phyloP scores from a whole-genome alignment of 2,329 filamentous ascomycete genomes.

The Teratosphaeriaceae sp. region DNA sequence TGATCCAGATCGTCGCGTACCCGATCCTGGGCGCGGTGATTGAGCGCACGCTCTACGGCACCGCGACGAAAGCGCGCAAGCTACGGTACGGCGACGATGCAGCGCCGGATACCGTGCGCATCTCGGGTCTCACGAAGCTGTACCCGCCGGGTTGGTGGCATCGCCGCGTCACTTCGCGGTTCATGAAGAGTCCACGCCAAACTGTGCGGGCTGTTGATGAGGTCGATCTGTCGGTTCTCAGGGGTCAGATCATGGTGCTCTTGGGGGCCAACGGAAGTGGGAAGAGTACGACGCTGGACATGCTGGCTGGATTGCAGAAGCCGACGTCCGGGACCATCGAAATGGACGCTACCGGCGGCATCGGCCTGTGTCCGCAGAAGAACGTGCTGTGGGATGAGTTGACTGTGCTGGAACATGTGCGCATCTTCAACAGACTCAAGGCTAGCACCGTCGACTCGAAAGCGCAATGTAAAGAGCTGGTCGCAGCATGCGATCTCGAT shows the following conservation, averaged over 20 bases:
- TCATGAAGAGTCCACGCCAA: conserved; percentile 47
- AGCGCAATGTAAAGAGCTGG: conserved; percentile 55
- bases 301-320: conserved; percentile 74
- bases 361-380: conserved; percentile 86
- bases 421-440: conserved; percentile 79
- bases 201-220: conserved; percentile 73
- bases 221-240: conserved; percentile 62
- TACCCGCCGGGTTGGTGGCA: conserved; percentile 60
- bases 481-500: conserved; percentile 65
- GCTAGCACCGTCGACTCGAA: conserved; percentile 56
- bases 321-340: conserved; percentile 70
- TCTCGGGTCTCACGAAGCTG: conserved; percentile 69
- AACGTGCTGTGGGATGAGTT: conserved; percentile 91
- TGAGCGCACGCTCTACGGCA: conserved; percentile 70
- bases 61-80: conserved; percentile 51
- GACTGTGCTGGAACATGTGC: conserved; percentile 77
- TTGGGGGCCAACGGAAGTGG: conserved; percentile 86
- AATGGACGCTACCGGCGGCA: conserved; percentile 68
- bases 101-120: conserved; percentile 52
- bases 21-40: conserved; percentile 68
- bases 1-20: conserved; percentile 71
- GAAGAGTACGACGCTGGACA: conserved; percentile 84
- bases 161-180: conserved; percentile 41
- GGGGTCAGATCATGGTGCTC: conserved; percentile 78
- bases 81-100: conserved; percentile 26